Percentiles rank a stretch among this genome's conserved stretches.
These are phyloP conservation scores for Zygnema circumcarinatum DNA, from an alignment of 139 green algal species.

Conservation along the genomic window DNA sequence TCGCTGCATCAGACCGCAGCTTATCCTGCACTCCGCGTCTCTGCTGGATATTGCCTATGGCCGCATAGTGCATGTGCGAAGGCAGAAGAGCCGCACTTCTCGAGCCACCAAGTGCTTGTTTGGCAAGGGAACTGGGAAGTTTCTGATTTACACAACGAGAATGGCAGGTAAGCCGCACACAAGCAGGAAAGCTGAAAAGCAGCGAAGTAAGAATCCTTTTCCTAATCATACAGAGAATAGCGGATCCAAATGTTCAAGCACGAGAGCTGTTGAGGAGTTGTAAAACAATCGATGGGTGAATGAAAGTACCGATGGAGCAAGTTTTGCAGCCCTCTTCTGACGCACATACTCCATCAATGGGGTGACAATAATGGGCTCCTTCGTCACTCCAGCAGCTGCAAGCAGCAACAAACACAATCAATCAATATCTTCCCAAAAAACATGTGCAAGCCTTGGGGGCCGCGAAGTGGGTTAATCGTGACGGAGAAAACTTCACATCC, in stretches of 20 bases:
- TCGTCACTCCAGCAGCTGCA: slow-evolving; percentile 3
- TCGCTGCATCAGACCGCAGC: neutral
- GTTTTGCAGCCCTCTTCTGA: slow-evolving; percentile 36
- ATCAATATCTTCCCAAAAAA: neutral
- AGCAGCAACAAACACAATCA: neutral
- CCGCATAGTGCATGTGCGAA: neutral
- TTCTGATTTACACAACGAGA: no score
- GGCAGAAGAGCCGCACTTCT: neutral
- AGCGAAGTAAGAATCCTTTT: no score
- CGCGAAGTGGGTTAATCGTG: no score
- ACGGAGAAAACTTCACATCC: no score
- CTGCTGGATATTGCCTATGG: neutral
- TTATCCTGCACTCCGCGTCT: neutral
- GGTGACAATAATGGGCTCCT: slow-evolving; percentile 38
- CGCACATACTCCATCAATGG: slow-evolving; percentile 57
- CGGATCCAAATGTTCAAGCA: no score
- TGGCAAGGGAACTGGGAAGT: neutral
- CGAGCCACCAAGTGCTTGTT: neutral
- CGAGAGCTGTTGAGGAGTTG: no score
- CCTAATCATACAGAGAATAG: no score
- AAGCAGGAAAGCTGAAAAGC: no score
- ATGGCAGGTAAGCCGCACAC: no score
- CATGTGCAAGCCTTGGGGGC: neutral
- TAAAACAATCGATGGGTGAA: no score
- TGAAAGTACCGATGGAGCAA: neutral